phyloP scores from a whole-genome alignment of 306 rosid species.

The Begonia masoniana region DNA sequence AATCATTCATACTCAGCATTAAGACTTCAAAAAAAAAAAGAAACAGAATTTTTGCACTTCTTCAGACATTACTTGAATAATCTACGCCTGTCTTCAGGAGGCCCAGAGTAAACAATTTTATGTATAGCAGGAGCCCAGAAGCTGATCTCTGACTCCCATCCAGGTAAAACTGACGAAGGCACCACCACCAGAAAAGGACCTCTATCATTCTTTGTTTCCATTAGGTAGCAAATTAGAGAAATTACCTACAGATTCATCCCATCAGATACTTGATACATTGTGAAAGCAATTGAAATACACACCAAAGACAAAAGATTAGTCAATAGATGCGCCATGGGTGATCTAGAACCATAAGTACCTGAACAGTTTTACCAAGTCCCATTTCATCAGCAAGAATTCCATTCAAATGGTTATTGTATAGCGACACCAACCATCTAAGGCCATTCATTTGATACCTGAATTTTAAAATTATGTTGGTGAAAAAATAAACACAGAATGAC shows the following conservation, averaged over 20 bases:
- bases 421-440: constrained; percentile 91
- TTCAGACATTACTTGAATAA: constrained; percentile 63
- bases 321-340: background rate
- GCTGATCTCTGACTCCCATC: constrained; percentile 94
- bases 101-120: constrained; percentile 80
- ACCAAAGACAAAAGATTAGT: background rate
- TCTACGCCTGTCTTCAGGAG: constrained; percentile 92
- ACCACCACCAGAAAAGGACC: constrained; percentile 99
- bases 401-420: constrained; percentile 91
- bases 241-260: constrained; percentile 43
- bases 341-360: constrained; percentile 38
- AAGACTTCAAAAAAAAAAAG: constrained; percentile 1
- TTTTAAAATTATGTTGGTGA: constrained; percentile 16
- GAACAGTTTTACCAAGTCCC: constrained; percentile 99
- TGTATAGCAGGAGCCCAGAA: constrained; percentile 83
- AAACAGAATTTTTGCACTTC: constrained; percentile 2
- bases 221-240: constrained; percentile 89
- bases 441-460: constrained; percentile 99
- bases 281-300: too few relatives aligned
- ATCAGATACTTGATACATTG: too few relatives aligned
- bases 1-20: constrained; percentile 9
- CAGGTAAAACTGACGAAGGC: constrained; percentile 97
- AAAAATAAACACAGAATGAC: constrained; percentile 10
- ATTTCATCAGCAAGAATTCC: constrained; percentile 99
- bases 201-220: constrained; percentile 94